phyloP scores from a whole-genome alignment of 2,329 filamentous ascomycete species.

The Amphichorda felina region DNA sequence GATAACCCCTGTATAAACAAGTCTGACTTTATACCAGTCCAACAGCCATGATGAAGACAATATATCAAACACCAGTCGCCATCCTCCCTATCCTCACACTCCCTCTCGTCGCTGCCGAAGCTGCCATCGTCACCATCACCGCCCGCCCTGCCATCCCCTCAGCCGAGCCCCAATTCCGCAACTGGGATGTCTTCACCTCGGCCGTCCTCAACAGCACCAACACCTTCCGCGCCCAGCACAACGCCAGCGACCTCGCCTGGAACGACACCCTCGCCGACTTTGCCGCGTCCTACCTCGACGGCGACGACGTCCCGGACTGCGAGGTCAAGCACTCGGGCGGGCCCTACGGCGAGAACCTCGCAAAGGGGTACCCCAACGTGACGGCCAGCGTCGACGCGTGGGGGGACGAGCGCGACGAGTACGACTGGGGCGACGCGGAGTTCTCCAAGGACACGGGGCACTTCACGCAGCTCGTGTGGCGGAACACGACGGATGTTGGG shows the following conservation, averaged over 20 bases:
- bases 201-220: constrained; percentile 58
- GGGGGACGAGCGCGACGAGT: constrained; percentile 41
- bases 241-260: constrained; percentile 47
- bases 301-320: constrained; percentile 18
- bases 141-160: constrained; percentile 19
- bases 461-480: constrained; percentile 67
- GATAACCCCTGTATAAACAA: no score
- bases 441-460: constrained; percentile 53
- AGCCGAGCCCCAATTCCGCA: constrained; percentile 18
- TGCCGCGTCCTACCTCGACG: constrained; percentile 36
- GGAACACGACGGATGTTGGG: constrained; percentile 45
- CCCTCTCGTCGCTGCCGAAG: no score
- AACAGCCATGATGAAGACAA: no score
- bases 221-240: constrained; percentile 50
- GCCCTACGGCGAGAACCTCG: constrained; percentile 65
- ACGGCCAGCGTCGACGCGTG: constrained; percentile 51
- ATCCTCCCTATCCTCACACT: neutral
- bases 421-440: constrained; percentile 43
- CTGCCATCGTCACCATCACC: constrained; percentile 17
- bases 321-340: constrained; percentile 45
- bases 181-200: constrained; percentile 26
- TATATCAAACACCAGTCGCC: no score
- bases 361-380: constrained; percentile 51
- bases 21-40: no score
- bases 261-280: constrained; percentile 49